These are phyloP conservation scores for Aureobasidium vineae DNA, from an alignment of 2,329 filamentous ascomycete species.

Conservation along the genomic window DNA sequence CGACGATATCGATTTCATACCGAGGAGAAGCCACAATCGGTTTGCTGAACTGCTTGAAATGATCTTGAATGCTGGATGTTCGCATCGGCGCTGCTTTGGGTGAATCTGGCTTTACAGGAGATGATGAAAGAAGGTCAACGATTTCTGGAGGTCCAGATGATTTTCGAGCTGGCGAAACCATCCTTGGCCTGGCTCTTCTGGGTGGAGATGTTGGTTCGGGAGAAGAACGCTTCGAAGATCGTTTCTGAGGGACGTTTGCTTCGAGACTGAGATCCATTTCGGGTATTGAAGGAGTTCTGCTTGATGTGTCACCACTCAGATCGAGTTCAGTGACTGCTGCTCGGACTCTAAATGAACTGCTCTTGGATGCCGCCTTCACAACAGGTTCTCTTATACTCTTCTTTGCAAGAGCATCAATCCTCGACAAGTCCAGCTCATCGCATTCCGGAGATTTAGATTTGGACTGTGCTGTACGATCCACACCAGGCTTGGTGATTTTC, in stretches of 20 bases:
- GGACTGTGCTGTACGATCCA: not conserved
- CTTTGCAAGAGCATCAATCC: conserved; percentile 6
- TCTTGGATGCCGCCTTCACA: not conserved
- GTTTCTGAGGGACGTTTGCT: not conserved
- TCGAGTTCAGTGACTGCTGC: not conserved
- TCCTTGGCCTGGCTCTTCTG: conserved; percentile 30
- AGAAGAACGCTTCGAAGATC: conserved; percentile 27
- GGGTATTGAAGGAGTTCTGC: conserved; percentile 12
- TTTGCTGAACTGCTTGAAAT: conserved; percentile 27
- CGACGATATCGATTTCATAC: not conserved
- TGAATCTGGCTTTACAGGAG: conserved; percentile 28
- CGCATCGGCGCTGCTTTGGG: not conserved
- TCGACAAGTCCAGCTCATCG: conserved; percentile 24
- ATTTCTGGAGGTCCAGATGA: conserved; percentile 32
- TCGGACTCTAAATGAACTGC: not conserved
- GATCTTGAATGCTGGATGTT: conserved; percentile 4
- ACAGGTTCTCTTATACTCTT: not conserved
- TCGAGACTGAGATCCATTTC: conserved; percentile 24
- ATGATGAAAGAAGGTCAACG: conserved; percentile 36
- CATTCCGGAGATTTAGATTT: conserved; percentile 13
- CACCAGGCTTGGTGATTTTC: conserved; percentile 28
- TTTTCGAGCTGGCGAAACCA: conserved; percentile 33
- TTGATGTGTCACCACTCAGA: not conserved
- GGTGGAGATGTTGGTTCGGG: conserved; percentile 32
- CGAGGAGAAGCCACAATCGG: not conserved